Evolutionary conservation across 495 filamentous ascomycete species (phyloP).

Genomic region (Letharia lupina): DNA sequence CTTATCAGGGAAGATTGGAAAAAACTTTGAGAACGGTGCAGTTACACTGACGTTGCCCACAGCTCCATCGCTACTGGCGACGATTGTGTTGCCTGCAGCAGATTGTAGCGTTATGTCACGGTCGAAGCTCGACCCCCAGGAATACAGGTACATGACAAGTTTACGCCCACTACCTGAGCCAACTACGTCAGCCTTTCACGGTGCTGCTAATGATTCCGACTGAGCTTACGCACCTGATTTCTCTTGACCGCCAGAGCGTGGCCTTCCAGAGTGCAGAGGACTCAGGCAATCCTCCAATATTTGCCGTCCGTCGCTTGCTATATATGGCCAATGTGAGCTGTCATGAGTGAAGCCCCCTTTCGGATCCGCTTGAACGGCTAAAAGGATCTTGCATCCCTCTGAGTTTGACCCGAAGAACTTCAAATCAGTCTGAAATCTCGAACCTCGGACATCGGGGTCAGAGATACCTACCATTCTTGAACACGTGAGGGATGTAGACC

Average conservation of each 20-base stretch:
- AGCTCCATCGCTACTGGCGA: not conserved
- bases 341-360: not conserved
- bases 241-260: not conserved
- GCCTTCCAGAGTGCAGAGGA: not conserved
- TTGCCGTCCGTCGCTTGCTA: not conserved
- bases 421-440: not conserved
- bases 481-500: too few species aligned
- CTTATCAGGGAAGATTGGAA: too few species aligned
- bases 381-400: not conserved
- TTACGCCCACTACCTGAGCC: not conserved
- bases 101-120: not conserved
- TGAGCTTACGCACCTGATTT: not conserved
- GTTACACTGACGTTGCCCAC: not conserved
- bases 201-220: not conserved
- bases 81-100: not conserved
- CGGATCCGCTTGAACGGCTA: not conserved
- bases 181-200: not conserved
- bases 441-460: too few species aligned
- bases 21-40: too few species aligned
- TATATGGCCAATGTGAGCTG: not conserved
- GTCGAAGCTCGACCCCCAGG: not conserved
- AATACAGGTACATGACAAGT: not conserved
- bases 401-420: not conserved
- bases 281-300: not conserved
- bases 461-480: too few species aligned